phyloP scores from a whole-genome alignment of 1,139 yeast genomes.

The Spencermartinsiella ligniputridi region DNA sequence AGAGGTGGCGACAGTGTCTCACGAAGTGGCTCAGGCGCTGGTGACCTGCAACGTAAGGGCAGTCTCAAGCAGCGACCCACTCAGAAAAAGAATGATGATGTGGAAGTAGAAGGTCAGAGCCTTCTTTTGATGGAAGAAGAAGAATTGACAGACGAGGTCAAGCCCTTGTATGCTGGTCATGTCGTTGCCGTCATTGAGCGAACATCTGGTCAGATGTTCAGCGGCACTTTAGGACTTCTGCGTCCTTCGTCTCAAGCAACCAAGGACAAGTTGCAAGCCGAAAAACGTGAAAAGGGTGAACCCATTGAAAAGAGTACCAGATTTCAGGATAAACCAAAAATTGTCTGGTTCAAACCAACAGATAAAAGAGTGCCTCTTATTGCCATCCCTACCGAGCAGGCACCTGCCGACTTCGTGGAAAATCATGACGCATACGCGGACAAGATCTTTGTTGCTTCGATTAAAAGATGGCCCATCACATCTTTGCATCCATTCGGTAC shows the following conservation, averaged over 20 bases:
- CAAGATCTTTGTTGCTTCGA: slow-evolving; percentile 86
- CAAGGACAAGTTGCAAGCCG: slow-evolving; percentile 63
- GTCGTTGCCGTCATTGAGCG: slow-evolving; percentile 97
- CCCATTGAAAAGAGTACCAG: slow-evolving; percentile 30
- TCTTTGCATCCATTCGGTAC: slow-evolving; percentile 98
- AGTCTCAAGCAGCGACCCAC: slow-evolving; percentile 94
- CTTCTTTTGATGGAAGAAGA: slow-evolving; percentile 89
- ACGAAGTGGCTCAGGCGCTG: slow-evolving; percentile 13
- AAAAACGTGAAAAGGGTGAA: slow-evolving; percentile 46
- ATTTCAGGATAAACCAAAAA: slow-evolving; percentile 62
- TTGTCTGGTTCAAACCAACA: slow-evolving; percentile 98
- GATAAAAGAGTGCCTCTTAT: slow-evolving; percentile 96
- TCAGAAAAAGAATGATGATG: slow-evolving; percentile 97
- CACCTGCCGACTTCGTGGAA: slow-evolving; percentile 91
- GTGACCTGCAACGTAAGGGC: slow-evolving; percentile 73
- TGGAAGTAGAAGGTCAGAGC: slow-evolving; percentile 97
- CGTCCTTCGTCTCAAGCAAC: slow-evolving; percentile 97
- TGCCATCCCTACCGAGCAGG: slow-evolving; percentile 98
- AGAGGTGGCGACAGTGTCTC: slow-evolving; percentile 17
- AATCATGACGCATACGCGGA: slow-evolving; percentile 80
- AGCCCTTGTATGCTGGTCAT: slow-evolving; percentile 96
- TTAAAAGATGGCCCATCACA: slow-evolving; percentile 98
- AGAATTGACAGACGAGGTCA: slow-evolving; percentile 86
- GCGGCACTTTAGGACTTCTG: slow-evolving; percentile 83
- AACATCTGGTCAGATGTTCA: slow-evolving; percentile 90